Evolutionary conservation across 2,329 filamentous ascomycete genomes (phyloP).

Genomic region (Hymenoscyphus fraxineus): DNA sequence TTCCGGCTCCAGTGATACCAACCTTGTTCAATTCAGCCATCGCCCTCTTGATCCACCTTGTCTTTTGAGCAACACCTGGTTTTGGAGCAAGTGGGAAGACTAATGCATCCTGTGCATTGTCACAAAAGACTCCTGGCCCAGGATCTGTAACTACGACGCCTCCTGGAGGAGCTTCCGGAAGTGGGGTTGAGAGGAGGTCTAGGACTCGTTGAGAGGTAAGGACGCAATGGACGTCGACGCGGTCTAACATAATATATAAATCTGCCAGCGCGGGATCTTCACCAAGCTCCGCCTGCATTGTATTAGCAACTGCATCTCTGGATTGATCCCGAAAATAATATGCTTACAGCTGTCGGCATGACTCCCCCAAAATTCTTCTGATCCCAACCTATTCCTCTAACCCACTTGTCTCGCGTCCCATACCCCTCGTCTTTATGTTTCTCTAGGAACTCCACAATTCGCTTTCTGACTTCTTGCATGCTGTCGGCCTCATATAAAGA

Average conservation of each 20-base stretch:
- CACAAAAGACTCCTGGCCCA: slow-evolving; percentile 66
- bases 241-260: slow-evolving; percentile 65
- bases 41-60: slow-evolving; percentile 53
- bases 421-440: slow-evolving; percentile 48
- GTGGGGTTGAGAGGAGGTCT: slow-evolving; percentile 50
- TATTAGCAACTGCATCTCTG: background rate
- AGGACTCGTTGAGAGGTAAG: slow-evolving; percentile 66
- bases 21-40: slow-evolving; percentile 60
- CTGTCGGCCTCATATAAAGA: slow-evolving; percentile 58
- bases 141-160: slow-evolving; percentile 61
- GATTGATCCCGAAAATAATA: background rate
- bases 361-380: slow-evolving; percentile 57
- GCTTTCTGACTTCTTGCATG: slow-evolving; percentile 50
- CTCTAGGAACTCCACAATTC: slow-evolving; percentile 50
- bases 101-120: slow-evolving; percentile 63
- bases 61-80: slow-evolving; percentile 50
- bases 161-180: slow-evolving; percentile 51
- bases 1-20: slow-evolving; percentile 66
- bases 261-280: slow-evolving; percentile 49
- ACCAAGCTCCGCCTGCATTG: slow-evolving; percentile 51
- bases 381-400: slow-evolving; percentile 68
- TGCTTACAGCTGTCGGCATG: slow-evolving; percentile 56
- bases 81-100: slow-evolving; percentile 55
- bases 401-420: slow-evolving; percentile 51
- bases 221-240: slow-evolving; percentile 66